Conservation (phyloP, 495 filamentous ascomycete species). For the Penicillium malachiteum region DNA sequence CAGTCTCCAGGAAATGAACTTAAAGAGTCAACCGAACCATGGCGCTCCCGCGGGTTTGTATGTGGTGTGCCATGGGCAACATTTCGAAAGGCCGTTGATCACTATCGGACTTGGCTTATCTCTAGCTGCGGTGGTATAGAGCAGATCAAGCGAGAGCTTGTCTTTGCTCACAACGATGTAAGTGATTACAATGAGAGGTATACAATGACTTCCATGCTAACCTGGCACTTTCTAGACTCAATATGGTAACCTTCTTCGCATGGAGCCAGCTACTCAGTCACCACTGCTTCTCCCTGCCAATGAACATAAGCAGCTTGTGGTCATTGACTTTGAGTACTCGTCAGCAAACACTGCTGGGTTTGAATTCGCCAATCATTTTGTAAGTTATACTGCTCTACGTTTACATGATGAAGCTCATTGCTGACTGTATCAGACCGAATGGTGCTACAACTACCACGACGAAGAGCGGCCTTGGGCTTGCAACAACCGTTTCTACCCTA, state of each 20-base stretch:
- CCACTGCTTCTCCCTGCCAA: conserved; percentile 86
- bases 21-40: conserved; percentile 43
- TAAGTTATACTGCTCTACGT: conserved; percentile 35
- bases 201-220: conserved; percentile 7
- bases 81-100: conserved; percentile 74
- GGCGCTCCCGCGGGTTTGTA: conserved; percentile 70
- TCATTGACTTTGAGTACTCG: conserved; percentile 99
- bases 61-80: conserved; percentile 82
- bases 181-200: conserved; percentile 26
- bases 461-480: conserved; percentile 60
- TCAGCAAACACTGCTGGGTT: conserved; percentile 82
- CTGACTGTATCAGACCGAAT: conserved; percentile 62
- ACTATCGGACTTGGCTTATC: conserved; percentile 72
- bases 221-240: conserved; percentile 64
- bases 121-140: conserved; percentile 65
- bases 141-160: conserved; percentile 68
- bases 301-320: conserved; percentile 89
- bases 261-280: conserved; percentile 78
- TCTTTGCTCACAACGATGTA: conserved; percentile 98
- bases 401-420: not conserved
- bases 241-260: conserved; percentile 96
- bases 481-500: conserved; percentile 71
- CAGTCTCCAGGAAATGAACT: conserved; percentile 39
- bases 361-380: conserved; percentile 98
- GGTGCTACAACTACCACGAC: conserved; percentile 97